Percentiles rank a stretch among this genome's conserved stretches.
These are phyloP conservation scores for Cutaneotrichosporon cutaneum DNA, from an alignment of 1,284 basidiomycete genomes.

Conservation along the genomic window DNA sequence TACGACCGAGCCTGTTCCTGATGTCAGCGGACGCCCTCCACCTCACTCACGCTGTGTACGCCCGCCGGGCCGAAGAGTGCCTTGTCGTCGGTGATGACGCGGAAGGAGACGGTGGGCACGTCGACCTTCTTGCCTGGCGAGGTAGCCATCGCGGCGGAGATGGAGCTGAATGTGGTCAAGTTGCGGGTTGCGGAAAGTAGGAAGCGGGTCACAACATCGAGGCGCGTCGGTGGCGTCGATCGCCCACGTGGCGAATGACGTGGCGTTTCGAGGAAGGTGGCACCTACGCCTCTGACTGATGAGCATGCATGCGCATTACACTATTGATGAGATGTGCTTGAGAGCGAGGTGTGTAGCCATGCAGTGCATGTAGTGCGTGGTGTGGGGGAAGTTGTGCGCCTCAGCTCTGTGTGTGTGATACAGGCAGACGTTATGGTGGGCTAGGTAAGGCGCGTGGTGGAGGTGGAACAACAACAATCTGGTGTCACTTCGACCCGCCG, in stretches of 20 bases:
- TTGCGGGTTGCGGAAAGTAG: neutral
- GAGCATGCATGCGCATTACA: neutral
- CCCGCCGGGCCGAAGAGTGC: slow-evolving; percentile 37
- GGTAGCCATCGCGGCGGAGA: neutral
- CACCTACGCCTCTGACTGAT: neutral
- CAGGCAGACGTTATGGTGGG: no score
- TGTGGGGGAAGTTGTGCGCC: no score
- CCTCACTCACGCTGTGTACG: slow-evolving; percentile 41
- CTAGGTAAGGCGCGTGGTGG: neutral
- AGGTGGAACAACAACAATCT: slow-evolving; percentile 1
- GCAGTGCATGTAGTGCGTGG: no score
- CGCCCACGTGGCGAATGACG: neutral
- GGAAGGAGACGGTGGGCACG: slow-evolving; percentile 49
- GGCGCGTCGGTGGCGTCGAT: neutral
- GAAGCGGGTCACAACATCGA: neutral
- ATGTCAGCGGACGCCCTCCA: slow-evolving; percentile 21
- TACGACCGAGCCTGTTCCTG: slow-evolving; percentile 46
- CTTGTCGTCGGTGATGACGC: slow-evolving; percentile 46
- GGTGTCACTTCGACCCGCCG: no score
- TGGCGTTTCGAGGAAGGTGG: neutral
- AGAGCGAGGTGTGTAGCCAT: no score
- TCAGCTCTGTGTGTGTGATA: no score
- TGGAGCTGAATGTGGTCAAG: neutral
- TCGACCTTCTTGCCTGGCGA: slow-evolving; percentile 32
- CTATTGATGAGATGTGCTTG: neutral